phyloP scores from a whole-genome alignment of 2,329 filamentous ascomycete species.

The Leptosphaerulina australis region DNA sequence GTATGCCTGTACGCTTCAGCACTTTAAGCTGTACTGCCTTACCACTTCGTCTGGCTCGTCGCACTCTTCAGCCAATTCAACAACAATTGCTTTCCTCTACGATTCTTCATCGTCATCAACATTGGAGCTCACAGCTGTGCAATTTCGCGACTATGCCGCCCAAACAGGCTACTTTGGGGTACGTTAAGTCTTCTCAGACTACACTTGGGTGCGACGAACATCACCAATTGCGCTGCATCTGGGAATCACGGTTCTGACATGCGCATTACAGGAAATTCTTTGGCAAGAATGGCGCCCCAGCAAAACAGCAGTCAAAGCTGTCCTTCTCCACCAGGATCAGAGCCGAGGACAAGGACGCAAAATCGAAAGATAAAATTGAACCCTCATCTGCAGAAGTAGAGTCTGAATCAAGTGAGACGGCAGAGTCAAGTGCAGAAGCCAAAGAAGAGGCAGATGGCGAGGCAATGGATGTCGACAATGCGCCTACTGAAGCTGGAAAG shows the following conservation, averaged over 20 bases:
- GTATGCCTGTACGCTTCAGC: slow-evolving; percentile 42
- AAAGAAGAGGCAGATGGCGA: slow-evolving; percentile 30
- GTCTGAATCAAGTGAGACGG: slow-evolving; percentile 21
- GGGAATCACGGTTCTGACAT: slow-evolving; percentile 14
- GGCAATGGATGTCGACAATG: slow-evolving; percentile 33
- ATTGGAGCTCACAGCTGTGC: slow-evolving; percentile 4
- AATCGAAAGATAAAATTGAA: slow-evolving; percentile 26
- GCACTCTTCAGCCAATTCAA: slow-evolving; percentile 10
- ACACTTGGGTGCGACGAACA: slow-evolving; percentile 69
- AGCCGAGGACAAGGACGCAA: slow-evolving; percentile 49
- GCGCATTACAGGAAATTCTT: slow-evolving; percentile 77
- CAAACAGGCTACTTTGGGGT: slow-evolving; percentile 87
- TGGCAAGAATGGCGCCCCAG: slow-evolving; percentile 65
- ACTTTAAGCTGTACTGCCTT: slow-evolving; percentile 28
- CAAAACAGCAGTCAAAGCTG: slow-evolving; percentile 77
- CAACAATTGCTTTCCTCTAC: slow-evolving; percentile 15
- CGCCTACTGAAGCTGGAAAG: slow-evolving; percentile 28
- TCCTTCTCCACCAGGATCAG: slow-evolving; percentile 67
- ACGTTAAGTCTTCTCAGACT: slow-evolving; percentile 75
- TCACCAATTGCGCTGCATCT: not conserved
- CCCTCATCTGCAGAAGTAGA: slow-evolving; percentile 29
- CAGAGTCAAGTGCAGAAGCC: slow-evolving; percentile 26
- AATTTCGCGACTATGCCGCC: slow-evolving; percentile 51
- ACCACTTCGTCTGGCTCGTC: slow-evolving; percentile 10
- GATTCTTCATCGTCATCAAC: slow-evolving; percentile 8